Evolutionary conservation across 805 yeast genomes (phyloP).

Genomic region (Saccharomycopsis guyanensis): DNA sequence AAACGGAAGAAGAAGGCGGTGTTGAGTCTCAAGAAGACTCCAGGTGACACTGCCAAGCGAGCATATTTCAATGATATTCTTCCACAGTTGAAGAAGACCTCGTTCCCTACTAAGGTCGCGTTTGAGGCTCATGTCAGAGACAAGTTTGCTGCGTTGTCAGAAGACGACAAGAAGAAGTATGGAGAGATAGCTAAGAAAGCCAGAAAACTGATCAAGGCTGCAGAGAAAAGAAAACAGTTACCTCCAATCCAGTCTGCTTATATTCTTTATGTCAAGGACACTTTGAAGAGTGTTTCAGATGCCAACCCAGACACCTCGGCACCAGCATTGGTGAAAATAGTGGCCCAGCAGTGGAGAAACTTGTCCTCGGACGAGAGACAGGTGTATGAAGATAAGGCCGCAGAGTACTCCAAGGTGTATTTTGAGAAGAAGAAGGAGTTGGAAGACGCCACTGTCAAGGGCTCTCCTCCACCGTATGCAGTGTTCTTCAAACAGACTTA

Average conservation of each 20-base stretch:
- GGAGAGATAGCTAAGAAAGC: background rate
- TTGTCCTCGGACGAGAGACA: background rate
- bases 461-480: background rate
- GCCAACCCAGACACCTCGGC: conserved; percentile 2
- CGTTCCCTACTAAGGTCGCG: background rate
- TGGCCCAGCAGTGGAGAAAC: conserved; percentile 2
- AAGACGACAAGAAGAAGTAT: conserved; percentile 1
- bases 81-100: background rate
- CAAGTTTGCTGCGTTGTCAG: background rate
- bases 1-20: background rate
- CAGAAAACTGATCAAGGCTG: background rate
- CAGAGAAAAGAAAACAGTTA: conserved; percentile 3
- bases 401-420: background rate
- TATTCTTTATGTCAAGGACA: conserved; percentile 3
- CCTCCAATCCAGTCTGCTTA: conserved; percentile 4
- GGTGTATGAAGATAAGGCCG: background rate
- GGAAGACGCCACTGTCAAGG: background rate
- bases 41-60: background rate
- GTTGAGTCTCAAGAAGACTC: background rate
- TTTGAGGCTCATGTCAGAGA: background rate
- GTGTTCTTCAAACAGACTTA: conserved; percentile 1
- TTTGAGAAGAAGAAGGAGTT: conserved; percentile 3
- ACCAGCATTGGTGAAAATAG: background rate
- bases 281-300: conserved; percentile 1
- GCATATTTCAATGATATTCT: background rate